Base-by-base conservation (phyloP, 73 alveolate genomes). In the Paramecium bursaria region DNA sequence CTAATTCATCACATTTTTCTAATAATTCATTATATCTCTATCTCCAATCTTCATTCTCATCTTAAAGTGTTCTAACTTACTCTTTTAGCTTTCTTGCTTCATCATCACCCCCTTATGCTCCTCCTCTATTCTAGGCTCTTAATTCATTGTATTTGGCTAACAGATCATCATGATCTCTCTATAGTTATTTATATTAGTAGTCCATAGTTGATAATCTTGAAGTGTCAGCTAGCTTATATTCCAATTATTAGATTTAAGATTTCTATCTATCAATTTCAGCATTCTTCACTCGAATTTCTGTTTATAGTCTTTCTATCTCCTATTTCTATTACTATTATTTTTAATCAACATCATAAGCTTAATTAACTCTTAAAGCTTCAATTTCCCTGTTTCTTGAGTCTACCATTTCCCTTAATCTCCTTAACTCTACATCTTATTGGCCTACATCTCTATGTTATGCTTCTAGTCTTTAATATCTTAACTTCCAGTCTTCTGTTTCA, bases 401-500 rank as follows among this genome's bases (percentile, higher is more conserved):
- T 17, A 67, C 82, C 82, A 67, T 67, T 67, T 67, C 82, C 27
- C 44, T 67, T 1, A 67, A 19, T 33, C 82, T 31, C 4, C 82
- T 31, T 10, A 67, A 39, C 17, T 67, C 53, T 21, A 67, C 55
- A 9, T 67, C 82, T 11, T 31, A 67, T 17, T 67, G 44, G 22
- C 60, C 27, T 31, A 25, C 17, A 35, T 67, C 82, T 67, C 82
- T 67, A 10, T 39, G 44, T 67, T 67, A 67, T 7, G 82, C 82
- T 67, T 67, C 82, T 15, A 67, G 39, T 39, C 60, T 33, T 67
- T 67, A 14, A 14, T 42, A 67, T 67, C 44, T 67, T 67, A 31
- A 31, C 19, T 67, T 67, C 82, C 82, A 67, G 33, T 67, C 82
- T 67, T 67, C 82, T 2, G 60, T 33, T 39, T 67, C 82, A 5